Percentiles rank a stretch among this genome's conserved stretches.
phyloP scores from a whole-genome alignment of 192 early-diverging fungal genomes.

The Coemansia sp. region DNA sequence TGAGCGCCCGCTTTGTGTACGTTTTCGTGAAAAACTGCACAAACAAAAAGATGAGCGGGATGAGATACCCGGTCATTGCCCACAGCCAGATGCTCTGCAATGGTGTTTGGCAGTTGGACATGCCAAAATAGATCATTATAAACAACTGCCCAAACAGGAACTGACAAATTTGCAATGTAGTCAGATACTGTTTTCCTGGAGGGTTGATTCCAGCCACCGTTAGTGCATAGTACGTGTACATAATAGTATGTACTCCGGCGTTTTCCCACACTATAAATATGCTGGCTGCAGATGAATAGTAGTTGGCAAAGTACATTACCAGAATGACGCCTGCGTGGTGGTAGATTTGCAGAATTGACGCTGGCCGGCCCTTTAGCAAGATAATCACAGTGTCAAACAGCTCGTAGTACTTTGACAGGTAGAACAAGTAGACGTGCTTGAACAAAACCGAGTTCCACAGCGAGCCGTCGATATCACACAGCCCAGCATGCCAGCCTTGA shows the following conservation, averaged over 20 bases:
- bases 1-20: slow-evolving; percentile 41
- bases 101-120: slow-evolving; percentile 59
- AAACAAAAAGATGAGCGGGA: slow-evolving; percentile 77
- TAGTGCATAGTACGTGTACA: slow-evolving; percentile 81
- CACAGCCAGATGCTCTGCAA: slow-evolving; percentile 59
- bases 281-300: slow-evolving; percentile 66
- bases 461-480: slow-evolving; percentile 65
- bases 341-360: slow-evolving; percentile 80
- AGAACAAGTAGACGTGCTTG: slow-evolving; percentile 74
- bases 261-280: slow-evolving; percentile 81
- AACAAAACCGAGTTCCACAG: slow-evolving; percentile 57
- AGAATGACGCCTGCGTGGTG: slow-evolving; percentile 85
- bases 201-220: slow-evolving; percentile 70
- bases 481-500: slow-evolving; percentile 57
- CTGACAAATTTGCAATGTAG: slow-evolving; percentile 80
- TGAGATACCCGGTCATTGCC: slow-evolving; percentile 66
- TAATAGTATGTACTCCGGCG: slow-evolving; percentile 84
- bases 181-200: slow-evolving; percentile 79
- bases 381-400: background rate
- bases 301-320: slow-evolving; percentile 74
- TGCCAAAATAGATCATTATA: slow-evolving; percentile 66
- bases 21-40: slow-evolving; percentile 74
- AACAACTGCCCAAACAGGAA: slow-evolving; percentile 71
- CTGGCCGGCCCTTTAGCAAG: slow-evolving; percentile 60
- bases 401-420: slow-evolving; percentile 76